phyloP scores from a whole-genome alignment of 176 grass and related monocot genomes.

The Hyparrhenia diplandra region DNA sequence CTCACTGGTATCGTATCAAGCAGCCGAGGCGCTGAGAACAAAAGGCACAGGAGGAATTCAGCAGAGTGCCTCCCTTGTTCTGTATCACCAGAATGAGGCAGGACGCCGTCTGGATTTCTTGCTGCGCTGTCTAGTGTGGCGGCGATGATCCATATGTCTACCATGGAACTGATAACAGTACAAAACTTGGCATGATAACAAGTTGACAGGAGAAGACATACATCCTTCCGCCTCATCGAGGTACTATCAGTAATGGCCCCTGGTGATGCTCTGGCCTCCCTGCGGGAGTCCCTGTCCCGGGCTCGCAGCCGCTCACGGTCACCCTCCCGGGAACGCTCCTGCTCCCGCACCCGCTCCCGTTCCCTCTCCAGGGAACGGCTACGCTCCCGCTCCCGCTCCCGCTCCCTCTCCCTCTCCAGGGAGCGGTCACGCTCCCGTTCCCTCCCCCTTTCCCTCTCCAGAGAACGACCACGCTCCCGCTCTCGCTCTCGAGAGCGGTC shows the following conservation, averaged over 20 bases:
- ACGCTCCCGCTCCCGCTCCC: neutral
- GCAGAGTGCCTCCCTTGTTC: constrained; percentile 33
- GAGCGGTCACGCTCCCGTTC: constrained; percentile 18
- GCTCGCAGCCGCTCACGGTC: constrained; percentile 25
- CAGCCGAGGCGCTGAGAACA: neutral
- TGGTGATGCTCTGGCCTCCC: constrained; percentile 46
- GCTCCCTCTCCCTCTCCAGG: constrained; percentile 11
- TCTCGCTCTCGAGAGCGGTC: constrained; percentile 29
- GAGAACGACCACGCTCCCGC: constrained; percentile 14
- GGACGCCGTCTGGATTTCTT: constrained; percentile 8
- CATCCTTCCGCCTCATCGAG: constrained; percentile 56
- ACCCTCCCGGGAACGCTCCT: neutral
- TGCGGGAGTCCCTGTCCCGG: constrained; percentile 29
- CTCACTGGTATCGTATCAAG: neutral
- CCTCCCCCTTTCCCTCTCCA: constrained; percentile 5
- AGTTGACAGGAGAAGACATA: constrained; percentile 62
- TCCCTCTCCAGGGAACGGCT: no score
- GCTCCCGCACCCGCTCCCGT: neutral
- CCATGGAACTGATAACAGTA: constrained; percentile 40
- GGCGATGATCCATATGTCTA: constrained; percentile 20
- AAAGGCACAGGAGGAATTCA: neutral
- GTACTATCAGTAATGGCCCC: constrained; percentile 43
- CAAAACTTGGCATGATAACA: constrained; percentile 54
- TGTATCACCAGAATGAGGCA: constrained; percentile 19
- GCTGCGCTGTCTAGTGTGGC: neutral